Evolutionary conservation across 2,329 filamentous ascomycete genomes (phyloP).

Genomic region (Pseudogymnoascus sp.): DNA sequence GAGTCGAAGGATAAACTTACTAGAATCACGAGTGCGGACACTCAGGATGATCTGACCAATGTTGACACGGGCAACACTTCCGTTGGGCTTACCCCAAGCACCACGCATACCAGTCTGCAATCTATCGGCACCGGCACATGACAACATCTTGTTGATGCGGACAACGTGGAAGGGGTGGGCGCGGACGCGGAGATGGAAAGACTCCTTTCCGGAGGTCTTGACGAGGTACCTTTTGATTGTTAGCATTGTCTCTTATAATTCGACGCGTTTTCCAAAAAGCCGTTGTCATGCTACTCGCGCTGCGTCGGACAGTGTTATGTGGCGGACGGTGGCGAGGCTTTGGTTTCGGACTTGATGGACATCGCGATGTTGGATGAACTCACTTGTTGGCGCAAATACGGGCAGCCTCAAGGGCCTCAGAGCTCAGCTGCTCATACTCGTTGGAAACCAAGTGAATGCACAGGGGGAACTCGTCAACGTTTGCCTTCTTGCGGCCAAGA

Average conservation of each 20-base stretch:
- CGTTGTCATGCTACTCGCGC: neutral
- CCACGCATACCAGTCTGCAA: constrained; percentile 99
- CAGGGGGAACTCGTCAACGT: constrained; percentile 98
- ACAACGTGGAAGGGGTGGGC: constrained; percentile 99
- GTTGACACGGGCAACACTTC: constrained; percentile 98
- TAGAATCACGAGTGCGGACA: constrained; percentile 85
- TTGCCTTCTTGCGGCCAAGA: constrained; percentile 95
- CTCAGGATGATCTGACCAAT: constrained; percentile 99
- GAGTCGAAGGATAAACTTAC: constrained; percentile 6
- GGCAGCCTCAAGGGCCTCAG: constrained; percentile 97
- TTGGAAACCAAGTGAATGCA: constrained; percentile 99
- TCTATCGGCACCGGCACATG: constrained; percentile 99
- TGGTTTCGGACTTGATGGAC: neutral
- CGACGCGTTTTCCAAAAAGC: neutral
- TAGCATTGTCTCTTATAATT: neutral
- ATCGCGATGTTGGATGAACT: constrained; percentile 18
- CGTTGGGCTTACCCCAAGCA: constrained; percentile 99
- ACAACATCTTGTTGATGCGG: constrained; percentile 99
- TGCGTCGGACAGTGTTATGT: neutral
- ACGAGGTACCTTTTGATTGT: constrained; percentile 45
- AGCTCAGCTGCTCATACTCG: constrained; percentile 99
- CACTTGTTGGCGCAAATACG: constrained; percentile 99
- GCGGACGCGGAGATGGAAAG: constrained; percentile 69
- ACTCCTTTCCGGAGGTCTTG: constrained; percentile 65
- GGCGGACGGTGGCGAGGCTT: neutral